These are phyloP conservation scores for Adansonia grandidieri DNA, from an alignment of 441 rosid species.

Conservation along the genomic window DNA sequence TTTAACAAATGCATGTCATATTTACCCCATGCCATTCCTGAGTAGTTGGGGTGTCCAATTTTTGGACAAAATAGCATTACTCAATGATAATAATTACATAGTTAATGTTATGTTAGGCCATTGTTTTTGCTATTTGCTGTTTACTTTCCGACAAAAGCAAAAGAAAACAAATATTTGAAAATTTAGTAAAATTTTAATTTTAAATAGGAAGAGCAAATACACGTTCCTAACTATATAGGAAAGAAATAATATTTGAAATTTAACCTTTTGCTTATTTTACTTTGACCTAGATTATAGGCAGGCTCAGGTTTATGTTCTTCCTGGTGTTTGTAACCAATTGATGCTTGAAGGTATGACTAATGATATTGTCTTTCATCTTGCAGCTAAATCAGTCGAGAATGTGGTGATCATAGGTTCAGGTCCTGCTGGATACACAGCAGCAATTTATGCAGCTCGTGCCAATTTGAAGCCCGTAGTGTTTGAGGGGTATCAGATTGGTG, in stretches of 20 bases:
- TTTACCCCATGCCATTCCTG: no score
- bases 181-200: background rate
- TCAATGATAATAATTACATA: background rate
- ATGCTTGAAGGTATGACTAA: background rate
- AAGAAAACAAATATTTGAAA: background rate
- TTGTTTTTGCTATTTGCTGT: background rate
- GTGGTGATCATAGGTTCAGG: constrained; percentile 93
- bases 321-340: background rate
- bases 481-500: constrained; percentile 95
- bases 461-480: constrained; percentile 98
- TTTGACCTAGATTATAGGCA: background rate
- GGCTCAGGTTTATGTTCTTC: background rate
- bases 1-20: no score
- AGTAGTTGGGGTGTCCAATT: no score
- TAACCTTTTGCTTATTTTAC: background rate
- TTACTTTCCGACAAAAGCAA: background rate
- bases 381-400: constrained; percentile 82
- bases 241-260: background rate
- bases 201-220: background rate
- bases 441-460: constrained; percentile 95
- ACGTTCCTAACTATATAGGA: background rate
- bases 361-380: constrained; percentile 31
- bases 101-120: background rate
- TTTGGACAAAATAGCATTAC: background rate
- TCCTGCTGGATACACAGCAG: constrained; percentile 98